Base-by-base conservation (phyloP, 1,284 basidiomycete genomes). In the Ustilago trichophora region DNA sequence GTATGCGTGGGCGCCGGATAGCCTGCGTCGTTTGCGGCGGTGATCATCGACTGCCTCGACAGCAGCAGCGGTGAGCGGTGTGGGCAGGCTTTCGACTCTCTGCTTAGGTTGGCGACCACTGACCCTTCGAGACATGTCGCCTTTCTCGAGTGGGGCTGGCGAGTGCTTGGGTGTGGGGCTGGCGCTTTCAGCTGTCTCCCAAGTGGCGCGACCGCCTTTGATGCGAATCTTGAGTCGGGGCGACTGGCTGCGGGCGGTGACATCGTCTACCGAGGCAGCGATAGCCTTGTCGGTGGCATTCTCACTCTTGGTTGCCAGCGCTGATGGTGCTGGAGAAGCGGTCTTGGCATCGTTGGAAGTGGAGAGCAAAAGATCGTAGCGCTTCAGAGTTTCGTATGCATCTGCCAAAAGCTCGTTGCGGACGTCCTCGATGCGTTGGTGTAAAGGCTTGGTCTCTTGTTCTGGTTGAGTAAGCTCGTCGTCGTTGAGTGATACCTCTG, bases 371-470 rank as follows among this genome's bases (percentile, higher is more conserved):
- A 73, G 46, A 27, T 76, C 73, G 33, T 76, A 76, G 7, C 73
- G 48, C 36, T 63, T 55, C 42, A 76, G 38, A 5, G 64, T 71
- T 11, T 72, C 73, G 19, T 48, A 44, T 0, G 72, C 68, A 34
- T 76, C 73, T n/a, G 51, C 53, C 10, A 76, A 27, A 4, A 76
- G 54, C 63, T 76, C 73, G 12, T 55, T 43, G 7, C 73, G 51
- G 2, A 76, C 36, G 15, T 62, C 57, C 32, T 76, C 72, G 18
- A 74, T 36, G 12, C 68, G 57, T 18, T 58, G 44, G n/a, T 32
- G 41, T 44, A 56, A 26, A 16, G 49, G 46, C 44, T 43, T 62
- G n/a, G n/a, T 9, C 7, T 33, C 21, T 8, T 16, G 6, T 6
- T 42, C 34, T 41, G 31, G 13, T 27, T 15, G 34, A 25, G 45